These are phyloP conservation scores for Wolfiporia cocos DNA, from an alignment of 1,284 basidiomycete genomes.

Conservation along the genomic window DNA sequence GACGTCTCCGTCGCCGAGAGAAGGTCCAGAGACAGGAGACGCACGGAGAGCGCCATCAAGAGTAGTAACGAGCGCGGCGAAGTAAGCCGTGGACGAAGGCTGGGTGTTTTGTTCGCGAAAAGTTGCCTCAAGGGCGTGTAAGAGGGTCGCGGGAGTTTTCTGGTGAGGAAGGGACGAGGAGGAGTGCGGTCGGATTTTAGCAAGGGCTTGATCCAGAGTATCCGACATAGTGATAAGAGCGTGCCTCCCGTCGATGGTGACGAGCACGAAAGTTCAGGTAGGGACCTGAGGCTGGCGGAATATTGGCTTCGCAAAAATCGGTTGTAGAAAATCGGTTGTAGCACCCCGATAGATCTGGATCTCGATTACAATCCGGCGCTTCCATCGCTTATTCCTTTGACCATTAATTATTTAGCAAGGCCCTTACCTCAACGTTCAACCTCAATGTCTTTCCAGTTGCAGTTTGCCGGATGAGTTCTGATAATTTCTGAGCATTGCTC, in stretches of 20 bases:
- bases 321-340: too few relatives aligned
- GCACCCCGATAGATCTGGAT: too few relatives aligned
- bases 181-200: constrained; percentile 87
- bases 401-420: too few relatives aligned
- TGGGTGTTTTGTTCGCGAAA: constrained; percentile 76
- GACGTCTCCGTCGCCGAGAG: constrained; percentile 73
- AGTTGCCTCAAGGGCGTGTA: constrained; percentile 87
- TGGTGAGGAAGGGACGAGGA: constrained; percentile 82
- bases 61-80: constrained; percentile 79
- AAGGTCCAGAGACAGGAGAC: constrained; percentile 37
- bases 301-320: too few relatives aligned
- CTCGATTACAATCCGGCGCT: too few relatives aligned
- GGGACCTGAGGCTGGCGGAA: too few relatives aligned
- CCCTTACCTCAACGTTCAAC: too few relatives aligned
- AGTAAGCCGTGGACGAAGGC: constrained; percentile 78
- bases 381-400: too few relatives aligned
- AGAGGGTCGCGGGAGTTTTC: constrained; percentile 85
- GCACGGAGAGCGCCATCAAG: constrained; percentile 71
- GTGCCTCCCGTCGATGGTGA: background rate
- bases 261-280: too few relatives aligned
- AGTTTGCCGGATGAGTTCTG: too few relatives aligned
- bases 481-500: too few relatives aligned
- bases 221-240: constrained; percentile 20
- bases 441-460: too few relatives aligned
- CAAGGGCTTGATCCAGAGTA: constrained; percentile 50